These are phyloP conservation scores for Venturia pyrina DNA, from an alignment of 2,329 filamentous ascomycete genomes.

Conservation along the genomic window DNA sequence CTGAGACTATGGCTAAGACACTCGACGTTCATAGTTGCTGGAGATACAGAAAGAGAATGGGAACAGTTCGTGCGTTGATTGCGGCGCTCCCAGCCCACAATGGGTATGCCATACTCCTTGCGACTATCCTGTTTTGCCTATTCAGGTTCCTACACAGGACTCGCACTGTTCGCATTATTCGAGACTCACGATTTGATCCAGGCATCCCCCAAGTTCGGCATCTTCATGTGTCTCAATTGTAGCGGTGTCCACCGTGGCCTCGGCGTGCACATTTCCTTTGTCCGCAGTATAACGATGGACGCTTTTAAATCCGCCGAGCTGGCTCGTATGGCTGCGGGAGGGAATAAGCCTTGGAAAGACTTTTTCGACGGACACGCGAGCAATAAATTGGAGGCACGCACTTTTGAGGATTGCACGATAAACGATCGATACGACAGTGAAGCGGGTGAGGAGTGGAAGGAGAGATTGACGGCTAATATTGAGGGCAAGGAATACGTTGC, in stretches of 20 bases:
- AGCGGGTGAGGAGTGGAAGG: conserved; percentile 91
- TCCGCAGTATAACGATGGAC: conserved; percentile 96
- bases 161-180: neutral
- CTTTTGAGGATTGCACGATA: conserved; percentile 81
- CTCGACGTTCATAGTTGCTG: conserved; percentile 52
- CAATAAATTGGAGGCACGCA: conserved; percentile 34
- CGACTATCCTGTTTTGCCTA: conserved; percentile 10
- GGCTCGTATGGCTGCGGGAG: conserved; percentile 83
- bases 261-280: conserved; percentile 96
- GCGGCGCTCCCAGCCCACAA: conserved; percentile 89
- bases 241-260: conserved; percentile 89
- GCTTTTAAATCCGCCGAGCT: conserved; percentile 92
- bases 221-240: conserved; percentile 97
- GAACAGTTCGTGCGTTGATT: conserved; percentile 91
- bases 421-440: conserved; percentile 84
- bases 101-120: conserved; percentile 54
- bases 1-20: neutral
- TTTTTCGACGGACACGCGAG: conserved; percentile 62
- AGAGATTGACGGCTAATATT: conserved; percentile 75
- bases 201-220: conserved; percentile 87
- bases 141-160: conserved; percentile 9
- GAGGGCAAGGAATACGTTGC: conserved; percentile 81
- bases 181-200: conserved; percentile 19
- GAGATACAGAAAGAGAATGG: conserved; percentile 82
- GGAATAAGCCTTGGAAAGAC: conserved; percentile 75